Conservation (phyloP, 257 asterid genomes). For the Echites panduratus region DNA sequence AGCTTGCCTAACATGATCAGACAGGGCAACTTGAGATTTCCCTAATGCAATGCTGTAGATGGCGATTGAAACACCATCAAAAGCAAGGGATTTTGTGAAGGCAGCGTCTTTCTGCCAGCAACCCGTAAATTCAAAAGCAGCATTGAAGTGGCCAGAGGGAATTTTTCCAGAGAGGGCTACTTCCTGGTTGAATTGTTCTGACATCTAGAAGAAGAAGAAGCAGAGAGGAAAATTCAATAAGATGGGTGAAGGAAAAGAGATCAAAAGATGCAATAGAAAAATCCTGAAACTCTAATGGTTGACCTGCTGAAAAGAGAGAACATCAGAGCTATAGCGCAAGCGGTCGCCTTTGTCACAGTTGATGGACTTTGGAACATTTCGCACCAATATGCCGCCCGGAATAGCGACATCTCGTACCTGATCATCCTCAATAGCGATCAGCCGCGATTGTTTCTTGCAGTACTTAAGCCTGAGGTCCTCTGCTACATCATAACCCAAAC, state of each 20-base stretch:
- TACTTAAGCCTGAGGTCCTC: conserved; percentile 29
- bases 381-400: conserved; percentile 72
- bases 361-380: conserved; percentile 57
- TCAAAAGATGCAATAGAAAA: background rate
- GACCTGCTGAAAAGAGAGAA: conserved; percentile 71
- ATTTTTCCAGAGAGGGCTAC: conserved; percentile 66
- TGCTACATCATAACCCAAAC: conserved; percentile 61
- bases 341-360: conserved; percentile 83
- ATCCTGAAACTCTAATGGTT: background rate
- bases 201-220: conserved; percentile 47
- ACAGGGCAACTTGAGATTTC: conserved; percentile 55
- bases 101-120: conserved; percentile 89
- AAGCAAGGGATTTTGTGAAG: conserved; percentile 68
- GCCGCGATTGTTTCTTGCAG: conserved; percentile 32
- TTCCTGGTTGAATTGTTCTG: conserved; percentile 87
- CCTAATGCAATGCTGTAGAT: conserved; percentile 71
- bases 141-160: conserved; percentile 75
- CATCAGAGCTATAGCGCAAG: conserved; percentile 66
- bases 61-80: conserved; percentile 64
- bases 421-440: conserved; percentile 56
- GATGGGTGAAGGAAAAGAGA: background rate
- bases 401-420: conserved; percentile 61
- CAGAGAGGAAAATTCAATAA: conserved; percentile 1
- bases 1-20: conserved; percentile 61
- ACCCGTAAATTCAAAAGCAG: conserved; percentile 74